A percentile compares a stretch with the other conserved stretches of the same genome.
Conservation (phyloP, 441 rosid genomes). For the Rhodomyrtus psidioides region DNA sequence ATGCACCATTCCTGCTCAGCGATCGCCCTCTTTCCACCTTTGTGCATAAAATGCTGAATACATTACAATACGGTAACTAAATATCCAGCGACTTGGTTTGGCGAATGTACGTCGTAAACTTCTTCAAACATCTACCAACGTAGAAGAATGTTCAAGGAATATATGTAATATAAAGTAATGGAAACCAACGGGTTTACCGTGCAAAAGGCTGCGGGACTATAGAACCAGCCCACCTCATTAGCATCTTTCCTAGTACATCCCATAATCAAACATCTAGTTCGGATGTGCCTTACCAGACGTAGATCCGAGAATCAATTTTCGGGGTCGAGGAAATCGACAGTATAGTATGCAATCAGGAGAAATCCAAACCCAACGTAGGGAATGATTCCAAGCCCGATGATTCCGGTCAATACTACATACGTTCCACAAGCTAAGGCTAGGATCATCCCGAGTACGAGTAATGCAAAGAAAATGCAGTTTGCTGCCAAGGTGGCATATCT, state of each 20-base stretch:
- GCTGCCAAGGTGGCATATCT: not conserved
- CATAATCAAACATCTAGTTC: not conserved
- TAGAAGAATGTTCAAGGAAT: no score
- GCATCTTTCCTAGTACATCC: not conserved
- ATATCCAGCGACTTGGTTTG: no score
- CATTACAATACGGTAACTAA: no score
- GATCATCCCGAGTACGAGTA: accelerated
- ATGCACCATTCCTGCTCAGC: no score
- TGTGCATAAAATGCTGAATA: no score
- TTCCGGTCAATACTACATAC: not conserved
- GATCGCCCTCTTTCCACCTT: no score
- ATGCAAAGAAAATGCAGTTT: accelerated
- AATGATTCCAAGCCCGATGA: not conserved
- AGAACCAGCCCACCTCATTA: not conserved
- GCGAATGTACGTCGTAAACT: not conserved
- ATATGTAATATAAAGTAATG: not conserved
- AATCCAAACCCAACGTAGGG: not conserved
- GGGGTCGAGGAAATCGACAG: accelerated
- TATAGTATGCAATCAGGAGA: accelerated
- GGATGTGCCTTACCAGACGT: no score
- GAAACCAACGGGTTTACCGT: not conserved
- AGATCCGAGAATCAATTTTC: no score
- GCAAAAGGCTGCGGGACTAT: not conserved
- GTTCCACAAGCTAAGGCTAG: not conserved
- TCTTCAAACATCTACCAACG: not conserved